Conservation (phyloP, 2,329 filamentous ascomycete genomes). For the Metarhizium guizhouense region DNA sequence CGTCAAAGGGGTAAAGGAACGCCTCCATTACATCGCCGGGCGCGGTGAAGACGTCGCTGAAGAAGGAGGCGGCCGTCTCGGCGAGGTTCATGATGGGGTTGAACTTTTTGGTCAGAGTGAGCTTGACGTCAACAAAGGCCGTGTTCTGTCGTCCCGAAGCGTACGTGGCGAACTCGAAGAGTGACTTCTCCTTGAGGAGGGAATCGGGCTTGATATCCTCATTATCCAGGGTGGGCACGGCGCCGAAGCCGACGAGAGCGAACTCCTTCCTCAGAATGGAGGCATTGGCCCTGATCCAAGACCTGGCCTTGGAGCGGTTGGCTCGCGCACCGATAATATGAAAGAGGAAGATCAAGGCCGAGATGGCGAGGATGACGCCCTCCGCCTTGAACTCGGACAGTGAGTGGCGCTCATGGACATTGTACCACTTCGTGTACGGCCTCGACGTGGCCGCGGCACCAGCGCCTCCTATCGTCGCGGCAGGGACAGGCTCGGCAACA, state of each 20-base stretch:
- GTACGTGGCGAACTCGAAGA: constrained; percentile 81
- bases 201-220: constrained; percentile 27
- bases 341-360: constrained; percentile 64
- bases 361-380: constrained; percentile 67
- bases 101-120: constrained; percentile 76
- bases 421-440: constrained; percentile 94
- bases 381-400: constrained; percentile 81
- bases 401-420: constrained; percentile 83
- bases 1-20: constrained; percentile 81
- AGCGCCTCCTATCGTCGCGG: constrained; percentile 36
- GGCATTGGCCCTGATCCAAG: constrained; percentile 71
- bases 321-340: constrained; percentile 73
- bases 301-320: constrained; percentile 72
- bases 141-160: constrained; percentile 88
- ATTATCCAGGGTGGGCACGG: constrained; percentile 38
- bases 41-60: constrained; percentile 66
- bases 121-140: constrained; percentile 79
- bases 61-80: constrained; percentile 63
- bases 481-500: constrained; percentile 38
- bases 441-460: constrained; percentile 39
- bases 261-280: constrained; percentile 72
- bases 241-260: constrained; percentile 72
- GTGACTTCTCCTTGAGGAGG: constrained; percentile 75
- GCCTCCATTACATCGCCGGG: constrained; percentile 70
- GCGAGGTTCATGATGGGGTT: constrained; percentile 58